phyloP scores from a whole-genome alignment of 2,329 filamentous ascomycete genomes.

The Ophiosphaerella narmari region DNA sequence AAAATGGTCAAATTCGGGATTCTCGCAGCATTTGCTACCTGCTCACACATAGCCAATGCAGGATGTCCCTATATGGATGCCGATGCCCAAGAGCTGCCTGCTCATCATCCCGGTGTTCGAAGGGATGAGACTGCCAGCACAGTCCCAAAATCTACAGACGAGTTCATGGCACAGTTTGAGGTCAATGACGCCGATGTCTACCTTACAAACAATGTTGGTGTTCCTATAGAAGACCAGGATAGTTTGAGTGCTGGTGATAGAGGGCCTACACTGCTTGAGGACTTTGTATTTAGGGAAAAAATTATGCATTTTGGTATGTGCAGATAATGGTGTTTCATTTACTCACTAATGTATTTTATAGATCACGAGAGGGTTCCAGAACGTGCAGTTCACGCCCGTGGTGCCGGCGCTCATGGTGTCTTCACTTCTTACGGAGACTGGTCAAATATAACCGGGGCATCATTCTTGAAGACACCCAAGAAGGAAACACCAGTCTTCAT shows the following conservation, averaged over 20 bases:
- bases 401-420: slow-evolving; percentile 69
- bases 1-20: slow-evolving; percentile 31
- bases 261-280: slow-evolving; percentile 71
- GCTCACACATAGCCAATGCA: slow-evolving; percentile 25
- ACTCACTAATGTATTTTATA: slow-evolving; percentile 1
- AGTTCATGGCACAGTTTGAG: slow-evolving; percentile 44
- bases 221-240: slow-evolving; percentile 68
- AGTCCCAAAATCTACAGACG: slow-evolving; percentile 27
- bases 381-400: slow-evolving; percentile 69
- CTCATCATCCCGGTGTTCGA: slow-evolving; percentile 34
- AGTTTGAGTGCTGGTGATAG: slow-evolving; percentile 69
- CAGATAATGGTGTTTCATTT: neutral
- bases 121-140: slow-evolving; percentile 23
- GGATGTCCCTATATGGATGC: slow-evolving; percentile 45
- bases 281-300: slow-evolving; percentile 75
- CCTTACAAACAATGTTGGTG: slow-evolving; percentile 68
- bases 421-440: slow-evolving; percentile 71
- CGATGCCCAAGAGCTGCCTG: slow-evolving; percentile 33
- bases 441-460: slow-evolving; percentile 70
- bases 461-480: slow-evolving; percentile 61
- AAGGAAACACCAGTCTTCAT: slow-evolving; percentile 69
- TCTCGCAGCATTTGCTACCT: slow-evolving; percentile 33
- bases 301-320: slow-evolving; percentile 25
- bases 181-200: slow-evolving; percentile 43
- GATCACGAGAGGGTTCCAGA: slow-evolving; percentile 50